A percentile compares a stretch with the other conserved stretches of the same genome.
phyloP scores from a whole-genome alignment of 768 basidiomycete genomes.

The Pisolithus albus region DNA sequence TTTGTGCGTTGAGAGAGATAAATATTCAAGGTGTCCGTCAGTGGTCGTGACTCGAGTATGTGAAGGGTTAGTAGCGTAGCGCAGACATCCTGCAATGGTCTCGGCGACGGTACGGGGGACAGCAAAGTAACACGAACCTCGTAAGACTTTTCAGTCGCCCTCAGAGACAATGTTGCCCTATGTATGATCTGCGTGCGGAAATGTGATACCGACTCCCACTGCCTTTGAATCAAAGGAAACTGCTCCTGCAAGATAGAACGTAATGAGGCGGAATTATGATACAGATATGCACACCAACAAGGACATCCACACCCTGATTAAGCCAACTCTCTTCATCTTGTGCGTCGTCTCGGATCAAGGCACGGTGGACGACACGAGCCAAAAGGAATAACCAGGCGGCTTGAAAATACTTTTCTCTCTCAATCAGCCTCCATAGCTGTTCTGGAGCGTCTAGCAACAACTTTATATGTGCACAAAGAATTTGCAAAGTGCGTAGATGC shows the following conservation, averaged over 20 bases:
- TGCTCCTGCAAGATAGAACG: conserved; percentile 48
- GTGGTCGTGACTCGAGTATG: conserved; percentile 80
- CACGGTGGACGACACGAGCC: conserved; percentile 76
- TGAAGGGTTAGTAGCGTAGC: conserved; percentile 78
- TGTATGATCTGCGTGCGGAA: conserved; percentile 87
- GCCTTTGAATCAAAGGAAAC: conserved; percentile 82
- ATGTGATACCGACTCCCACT: conserved; percentile 87
- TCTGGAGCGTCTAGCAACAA: conserved; percentile 89
- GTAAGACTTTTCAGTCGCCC: conserved; percentile 46
- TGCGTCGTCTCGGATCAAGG: conserved; percentile 56
- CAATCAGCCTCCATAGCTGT: conserved; percentile 82
- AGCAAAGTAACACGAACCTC: conserved; percentile 35
- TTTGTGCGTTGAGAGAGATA: conserved; percentile 68
- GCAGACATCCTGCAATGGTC: conserved; percentile 51
- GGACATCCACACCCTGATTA: conserved; percentile 53
- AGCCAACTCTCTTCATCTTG: conserved; percentile 59
- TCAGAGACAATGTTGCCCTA: conserved; percentile 76
- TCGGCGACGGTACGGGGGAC: not conserved
- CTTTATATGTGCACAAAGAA: conserved; percentile 83
- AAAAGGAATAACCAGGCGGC: conserved; percentile 88
- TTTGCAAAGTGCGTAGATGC: conserved; percentile 61
- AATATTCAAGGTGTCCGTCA: conserved; percentile 63
- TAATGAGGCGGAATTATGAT: not conserved
- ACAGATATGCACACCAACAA: conserved; percentile 33
- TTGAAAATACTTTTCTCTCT: conserved; percentile 68